These are phyloP conservation scores for Vachellia collinsii DNA, from an alignment of 306 rosid species.

Conservation along the genomic window DNA sequence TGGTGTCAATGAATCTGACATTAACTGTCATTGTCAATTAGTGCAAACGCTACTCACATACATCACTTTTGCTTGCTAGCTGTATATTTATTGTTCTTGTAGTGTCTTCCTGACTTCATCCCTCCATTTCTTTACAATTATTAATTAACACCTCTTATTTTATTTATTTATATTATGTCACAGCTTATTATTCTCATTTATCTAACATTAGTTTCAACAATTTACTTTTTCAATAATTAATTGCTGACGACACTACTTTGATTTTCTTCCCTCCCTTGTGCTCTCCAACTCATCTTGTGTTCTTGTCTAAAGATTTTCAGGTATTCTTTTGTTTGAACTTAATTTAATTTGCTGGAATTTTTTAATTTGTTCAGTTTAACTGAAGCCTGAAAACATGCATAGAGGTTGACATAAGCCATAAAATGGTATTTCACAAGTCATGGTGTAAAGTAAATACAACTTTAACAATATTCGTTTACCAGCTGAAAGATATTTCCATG, in stretches of 20 bases:
- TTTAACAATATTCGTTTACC: too few species aligned
- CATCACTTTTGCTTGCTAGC: constrained; percentile 20
- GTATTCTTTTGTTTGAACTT: not conserved
- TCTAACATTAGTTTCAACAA: not conserved
- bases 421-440: too few species aligned
- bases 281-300: constrained; percentile 10
- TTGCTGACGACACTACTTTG: constrained; percentile 3
- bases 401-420: too few species aligned
- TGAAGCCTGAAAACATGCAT: too few species aligned
- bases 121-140: not conserved
- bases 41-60: constrained; percentile 9
- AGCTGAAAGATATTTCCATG: too few species aligned
- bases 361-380: too few species aligned
- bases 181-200: not conserved
- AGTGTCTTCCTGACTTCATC: not conserved
- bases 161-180: not conserved
- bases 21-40: constrained; percentile 7
- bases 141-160: not conserved
- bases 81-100: not conserved
- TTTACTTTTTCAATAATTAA: not conserved
- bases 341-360: not conserved
- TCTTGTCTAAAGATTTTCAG: not conserved
- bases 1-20: constrained; percentile 8
- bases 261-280: constrained; percentile 1
- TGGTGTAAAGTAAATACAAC: too few species aligned